phyloP scores from a whole-genome alignment of 1,284 basidiomycete genomes.

The Trichosporon sp. region DNA sequence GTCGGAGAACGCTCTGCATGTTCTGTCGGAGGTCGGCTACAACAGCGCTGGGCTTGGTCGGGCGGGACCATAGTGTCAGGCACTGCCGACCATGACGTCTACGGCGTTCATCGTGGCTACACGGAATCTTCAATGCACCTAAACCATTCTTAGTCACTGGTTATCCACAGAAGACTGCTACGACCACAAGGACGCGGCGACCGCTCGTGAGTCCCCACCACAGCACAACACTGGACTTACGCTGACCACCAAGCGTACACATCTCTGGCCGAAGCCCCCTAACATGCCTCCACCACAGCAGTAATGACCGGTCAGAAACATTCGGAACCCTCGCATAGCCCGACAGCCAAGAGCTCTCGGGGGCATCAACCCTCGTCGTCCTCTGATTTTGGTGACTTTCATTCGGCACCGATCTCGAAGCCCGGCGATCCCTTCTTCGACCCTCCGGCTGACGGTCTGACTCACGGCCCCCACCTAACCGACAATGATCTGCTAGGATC shows the following conservation, averaged over 20 bases:
- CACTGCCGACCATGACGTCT: not conserved
- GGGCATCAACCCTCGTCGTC: slow-evolving; percentile 9
- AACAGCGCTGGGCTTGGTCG: too few relatives aligned
- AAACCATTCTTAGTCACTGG: too few relatives aligned
- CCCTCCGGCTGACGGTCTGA: not conserved
- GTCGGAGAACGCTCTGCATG: too few relatives aligned
- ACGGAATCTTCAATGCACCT: not conserved
- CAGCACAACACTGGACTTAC: too few relatives aligned
- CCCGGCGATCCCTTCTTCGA: not conserved
- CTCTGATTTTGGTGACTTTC: slow-evolving; percentile 22
- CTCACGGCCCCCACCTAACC: slow-evolving; percentile 6
- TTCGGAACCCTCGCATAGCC: not conserved
- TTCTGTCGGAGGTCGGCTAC: too few relatives aligned
- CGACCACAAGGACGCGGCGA: too few relatives aligned
- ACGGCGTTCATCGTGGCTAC: not conserved
- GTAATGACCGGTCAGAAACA: not conserved
- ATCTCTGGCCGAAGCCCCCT: not conserved
- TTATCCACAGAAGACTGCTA: too few relatives aligned
- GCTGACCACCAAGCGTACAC: not conserved
- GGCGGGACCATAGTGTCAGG: not conserved
- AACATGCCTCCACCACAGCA: not conserved
- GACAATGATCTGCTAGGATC: slow-evolving; percentile 33
- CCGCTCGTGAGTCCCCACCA: too few relatives aligned
- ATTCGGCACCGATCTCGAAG: slow-evolving; percentile 8
- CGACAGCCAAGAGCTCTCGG: not conserved